Percentiles rank a stretch among this genome's conserved stretches.
These are phyloP conservation scores for Monosporascus sp. DNA, from an alignment of 2,329 filamentous ascomycete species.

Conservation along the genomic window DNA sequence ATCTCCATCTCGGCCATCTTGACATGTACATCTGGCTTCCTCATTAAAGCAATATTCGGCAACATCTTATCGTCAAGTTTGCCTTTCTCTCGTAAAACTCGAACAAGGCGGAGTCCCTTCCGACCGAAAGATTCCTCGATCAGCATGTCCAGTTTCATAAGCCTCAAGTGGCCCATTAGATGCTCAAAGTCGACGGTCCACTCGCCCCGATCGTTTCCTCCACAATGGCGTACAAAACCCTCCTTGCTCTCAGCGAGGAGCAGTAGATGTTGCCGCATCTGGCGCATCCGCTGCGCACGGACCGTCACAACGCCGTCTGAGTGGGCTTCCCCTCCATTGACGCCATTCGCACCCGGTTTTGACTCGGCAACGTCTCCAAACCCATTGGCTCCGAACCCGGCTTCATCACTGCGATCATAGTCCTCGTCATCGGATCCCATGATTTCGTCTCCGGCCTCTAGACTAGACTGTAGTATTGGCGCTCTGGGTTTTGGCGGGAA, in stretches of 20 bases:
- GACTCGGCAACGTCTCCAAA: constrained; percentile 6
- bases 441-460: constrained; percentile 24
- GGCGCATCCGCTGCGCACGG: constrained; percentile 45
- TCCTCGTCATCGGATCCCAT: constrained; percentile 31
- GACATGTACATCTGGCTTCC: constrained; percentile 77
- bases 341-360: constrained; percentile 17
- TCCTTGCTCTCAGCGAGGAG: constrained; percentile 66
- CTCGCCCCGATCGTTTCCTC: constrained; percentile 58
- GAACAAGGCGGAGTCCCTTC: constrained; percentile 74
- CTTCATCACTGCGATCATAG: constrained; percentile 28
- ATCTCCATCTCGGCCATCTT: constrained; percentile 83
- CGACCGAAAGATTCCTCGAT: constrained; percentile 74
- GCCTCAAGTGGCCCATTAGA: constrained; percentile 65
- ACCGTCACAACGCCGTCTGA: constrained; percentile 42
- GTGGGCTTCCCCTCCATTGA: constrained; percentile 28
- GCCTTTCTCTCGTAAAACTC: constrained; percentile 79
- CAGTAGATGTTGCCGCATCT: constrained; percentile 69
- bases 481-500: constrained; percentile 24
- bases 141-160: constrained; percentile 75
- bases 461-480: constrained; percentile 14
- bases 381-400: constrained; percentile 22
- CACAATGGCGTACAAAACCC: constrained; percentile 64
- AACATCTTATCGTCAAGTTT: constrained; percentile 94
- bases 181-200: constrained; percentile 83
- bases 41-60: constrained; percentile 74